Percentiles rank a stretch among this genome's conserved stretches.
phyloP scores from a whole-genome alignment of 768 basidiomycete species.

The Mycena galopus region DNA sequence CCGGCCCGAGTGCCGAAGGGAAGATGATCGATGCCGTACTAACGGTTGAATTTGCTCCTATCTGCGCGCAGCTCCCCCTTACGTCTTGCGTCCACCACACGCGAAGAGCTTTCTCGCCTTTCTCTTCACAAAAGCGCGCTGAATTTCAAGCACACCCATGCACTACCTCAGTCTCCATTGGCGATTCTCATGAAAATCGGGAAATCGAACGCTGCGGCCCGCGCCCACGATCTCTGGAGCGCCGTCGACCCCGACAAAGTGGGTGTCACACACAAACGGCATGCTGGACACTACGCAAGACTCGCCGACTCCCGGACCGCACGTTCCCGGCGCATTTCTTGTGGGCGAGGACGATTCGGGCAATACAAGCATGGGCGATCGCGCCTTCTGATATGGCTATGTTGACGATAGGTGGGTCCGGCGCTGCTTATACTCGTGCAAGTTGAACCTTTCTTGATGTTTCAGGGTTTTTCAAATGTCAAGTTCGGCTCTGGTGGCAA shows the following conservation, averaged over 20 bases:
- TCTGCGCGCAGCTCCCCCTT: neutral
- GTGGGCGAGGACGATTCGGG: neutral
- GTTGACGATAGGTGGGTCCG: too few species aligned
- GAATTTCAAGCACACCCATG: neutral
- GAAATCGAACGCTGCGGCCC: neutral
- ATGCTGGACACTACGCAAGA: neutral
- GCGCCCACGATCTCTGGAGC: neutral
- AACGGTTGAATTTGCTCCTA: neutral
- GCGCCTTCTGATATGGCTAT: too few species aligned
- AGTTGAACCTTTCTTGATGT: too few species aligned
- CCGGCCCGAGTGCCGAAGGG: neutral
- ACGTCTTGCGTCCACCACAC: neutral
- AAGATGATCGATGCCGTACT: neutral
- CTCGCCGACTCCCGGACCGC: neutral
- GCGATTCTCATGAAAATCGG: neutral
- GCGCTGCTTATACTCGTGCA: too few species aligned
- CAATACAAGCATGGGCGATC: neutral
- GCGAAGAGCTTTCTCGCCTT: neutral
- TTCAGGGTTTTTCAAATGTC: too few species aligned
- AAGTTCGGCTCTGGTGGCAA: too few species aligned
- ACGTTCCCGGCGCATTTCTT: constrained; percentile 1
- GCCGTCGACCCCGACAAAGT: constrained; percentile 13
- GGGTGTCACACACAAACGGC: neutral
- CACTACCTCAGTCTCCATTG: neutral
- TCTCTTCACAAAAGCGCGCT: too few species aligned